phyloP scores from a whole-genome alignment of 441 rosid genomes.

The Biscutella laevigata region DNA sequence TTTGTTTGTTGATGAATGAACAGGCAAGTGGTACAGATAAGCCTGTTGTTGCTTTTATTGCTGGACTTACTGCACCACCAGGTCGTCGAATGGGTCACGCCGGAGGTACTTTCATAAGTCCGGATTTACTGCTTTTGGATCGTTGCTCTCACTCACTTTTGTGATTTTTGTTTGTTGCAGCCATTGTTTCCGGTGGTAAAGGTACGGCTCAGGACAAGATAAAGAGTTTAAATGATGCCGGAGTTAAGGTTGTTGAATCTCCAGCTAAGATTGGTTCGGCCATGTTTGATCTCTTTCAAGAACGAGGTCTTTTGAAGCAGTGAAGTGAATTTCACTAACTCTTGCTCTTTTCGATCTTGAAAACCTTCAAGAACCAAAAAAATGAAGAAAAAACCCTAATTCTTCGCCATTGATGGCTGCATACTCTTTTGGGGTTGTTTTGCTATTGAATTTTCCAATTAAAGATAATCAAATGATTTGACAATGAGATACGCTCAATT shows the following conservation, averaged over 20 bases:
- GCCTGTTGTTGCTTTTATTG: constrained; percentile 93
- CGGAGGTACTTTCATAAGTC: constrained; percentile 53
- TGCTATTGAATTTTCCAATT: constrained; percentile 10
- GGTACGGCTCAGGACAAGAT: constrained; percentile 95
- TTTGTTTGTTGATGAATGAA: constrained; percentile 18
- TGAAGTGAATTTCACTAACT: constrained; percentile 25
- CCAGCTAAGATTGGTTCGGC: constrained; percentile 87
- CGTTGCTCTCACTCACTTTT: background rate
- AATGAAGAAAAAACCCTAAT: constrained; percentile 5
- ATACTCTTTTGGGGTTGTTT: constrained; percentile 17
- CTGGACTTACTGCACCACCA: constrained; percentile 97
- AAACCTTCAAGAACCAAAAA: background rate
- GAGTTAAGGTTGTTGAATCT: constrained; percentile 87
- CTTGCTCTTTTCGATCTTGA: background rate
- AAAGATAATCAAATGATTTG: constrained; percentile 7
- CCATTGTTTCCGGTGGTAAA: constrained; percentile 92
- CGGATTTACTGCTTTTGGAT: background rate
- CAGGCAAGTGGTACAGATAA: constrained; percentile 94
- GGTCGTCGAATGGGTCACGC: constrained; percentile 99
- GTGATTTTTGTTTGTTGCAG: constrained; percentile 31
- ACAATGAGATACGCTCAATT: no score
- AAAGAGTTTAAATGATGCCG: constrained; percentile 71
- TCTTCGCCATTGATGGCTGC: constrained; percentile 21
- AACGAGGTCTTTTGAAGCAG: constrained; percentile 57
- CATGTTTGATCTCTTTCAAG: constrained; percentile 69